Percentiles rank a stretch among this genome's conserved stretches.
These are phyloP conservation scores for Melastoma malabathricum DNA, from an alignment of 345 rosid species.

Conservation along the genomic window DNA sequence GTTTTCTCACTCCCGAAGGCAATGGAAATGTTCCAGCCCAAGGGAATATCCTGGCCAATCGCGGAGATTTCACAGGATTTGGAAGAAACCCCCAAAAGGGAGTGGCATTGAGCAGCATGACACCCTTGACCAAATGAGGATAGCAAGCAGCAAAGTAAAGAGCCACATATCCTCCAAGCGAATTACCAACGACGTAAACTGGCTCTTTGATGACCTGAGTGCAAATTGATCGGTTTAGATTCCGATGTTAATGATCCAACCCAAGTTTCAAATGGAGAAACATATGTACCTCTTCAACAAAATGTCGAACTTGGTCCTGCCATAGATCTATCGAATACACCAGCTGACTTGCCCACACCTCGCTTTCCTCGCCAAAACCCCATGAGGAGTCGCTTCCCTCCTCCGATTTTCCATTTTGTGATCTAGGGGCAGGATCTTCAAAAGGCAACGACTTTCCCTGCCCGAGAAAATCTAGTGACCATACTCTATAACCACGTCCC, in stretches of 20 bases:
- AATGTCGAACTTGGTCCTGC: slow-evolving; percentile 68
- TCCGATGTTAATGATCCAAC: not conserved
- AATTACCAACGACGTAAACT: slow-evolving; percentile 78
- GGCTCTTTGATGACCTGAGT: slow-evolving; percentile 83
- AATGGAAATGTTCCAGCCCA: slow-evolving; percentile 93
- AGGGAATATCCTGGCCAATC: slow-evolving; percentile 54
- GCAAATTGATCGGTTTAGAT: slow-evolving; percentile 4
- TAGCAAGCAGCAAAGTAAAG: slow-evolving; percentile 72
- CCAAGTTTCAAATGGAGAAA: not conserved
- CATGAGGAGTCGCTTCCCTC: slow-evolving; percentile 27
- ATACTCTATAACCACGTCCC: slow-evolving; percentile 81
- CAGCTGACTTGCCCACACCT: slow-evolving; percentile 73
- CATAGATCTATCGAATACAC: slow-evolving; percentile 80
- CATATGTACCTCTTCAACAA: slow-evolving; percentile 56
- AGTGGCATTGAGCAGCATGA: slow-evolving; percentile 83
- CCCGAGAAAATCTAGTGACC: slow-evolving; percentile 94
- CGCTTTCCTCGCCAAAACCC: slow-evolving; percentile 79
- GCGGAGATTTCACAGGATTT: slow-evolving; percentile 63
- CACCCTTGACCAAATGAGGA: slow-evolving; percentile 82
- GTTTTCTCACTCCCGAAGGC: slow-evolving; percentile 62
- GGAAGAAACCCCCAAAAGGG: slow-evolving; percentile 99
- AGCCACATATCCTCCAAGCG: slow-evolving; percentile 86
- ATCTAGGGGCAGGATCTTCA: slow-evolving; percentile 54
- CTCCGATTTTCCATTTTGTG: slow-evolving; percentile 13
- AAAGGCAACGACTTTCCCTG: slow-evolving; percentile 75